These are phyloP conservation scores for Xenoacremonium recifei DNA, from an alignment of 2,329 filamentous ascomycete species.

Conservation along the genomic window DNA sequence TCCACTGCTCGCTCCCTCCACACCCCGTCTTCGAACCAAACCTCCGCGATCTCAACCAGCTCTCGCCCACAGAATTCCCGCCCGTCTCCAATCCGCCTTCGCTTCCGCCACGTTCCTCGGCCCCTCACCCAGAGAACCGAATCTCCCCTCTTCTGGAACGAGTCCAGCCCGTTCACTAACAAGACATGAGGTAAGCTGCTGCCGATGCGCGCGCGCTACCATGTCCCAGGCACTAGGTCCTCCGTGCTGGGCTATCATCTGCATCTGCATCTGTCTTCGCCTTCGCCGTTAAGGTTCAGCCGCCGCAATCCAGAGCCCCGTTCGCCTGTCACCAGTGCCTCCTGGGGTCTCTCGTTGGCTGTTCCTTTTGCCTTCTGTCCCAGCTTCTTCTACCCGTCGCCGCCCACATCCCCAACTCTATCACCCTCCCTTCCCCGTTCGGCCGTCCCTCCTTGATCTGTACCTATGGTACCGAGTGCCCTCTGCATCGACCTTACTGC, in stretches of 20 bases:
- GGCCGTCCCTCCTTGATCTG: neutral
- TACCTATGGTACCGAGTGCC: too few relatives aligned
- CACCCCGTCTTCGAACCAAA: neutral
- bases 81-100: neutral
- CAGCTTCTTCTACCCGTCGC: neutral
- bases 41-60: neutral
- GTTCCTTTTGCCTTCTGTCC: constrained; percentile 5
- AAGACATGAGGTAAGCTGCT: constrained; percentile 11
- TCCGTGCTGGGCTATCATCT: constrained; percentile 10
- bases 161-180: neutral
- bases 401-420: neutral
- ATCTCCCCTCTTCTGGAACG: neutral
- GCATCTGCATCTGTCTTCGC: constrained; percentile 9
- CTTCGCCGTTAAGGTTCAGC: constrained; percentile 21
- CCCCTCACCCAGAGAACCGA: neutral
- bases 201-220: constrained; percentile 2
- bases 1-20: neutral
- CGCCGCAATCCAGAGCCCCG: constrained; percentile 8
- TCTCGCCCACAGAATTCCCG: neutral
- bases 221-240: neutral
- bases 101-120: neutral
- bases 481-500: too few relatives aligned
- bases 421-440: neutral
- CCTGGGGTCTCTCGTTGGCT: constrained; percentile 15
- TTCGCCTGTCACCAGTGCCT: constrained; percentile 4